Evolutionary conservation across 768 basidiomycete genomes (phyloP).

Genomic region (Podaxis sp.): DNA sequence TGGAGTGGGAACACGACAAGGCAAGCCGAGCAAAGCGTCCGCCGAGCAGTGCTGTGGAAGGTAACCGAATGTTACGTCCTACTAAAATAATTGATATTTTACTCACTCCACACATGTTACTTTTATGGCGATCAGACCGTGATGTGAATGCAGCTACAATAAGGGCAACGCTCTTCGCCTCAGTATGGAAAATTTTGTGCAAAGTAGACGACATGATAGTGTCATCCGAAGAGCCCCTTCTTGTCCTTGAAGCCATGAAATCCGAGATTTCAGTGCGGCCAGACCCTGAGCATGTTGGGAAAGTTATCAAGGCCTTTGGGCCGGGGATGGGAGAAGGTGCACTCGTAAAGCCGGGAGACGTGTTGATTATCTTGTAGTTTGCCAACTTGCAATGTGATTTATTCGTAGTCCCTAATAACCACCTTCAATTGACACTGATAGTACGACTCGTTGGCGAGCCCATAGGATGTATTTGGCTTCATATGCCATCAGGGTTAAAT

Average conservation of each 20-base stretch:
- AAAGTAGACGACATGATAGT: constrained; percentile 39
- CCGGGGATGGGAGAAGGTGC: constrained; percentile 41
- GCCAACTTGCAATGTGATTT: neutral
- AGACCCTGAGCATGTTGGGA: constrained; percentile 44
- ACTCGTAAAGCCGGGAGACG: constrained; percentile 45
- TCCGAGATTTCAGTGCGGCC: constrained; percentile 52
- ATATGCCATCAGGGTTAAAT: neutral
- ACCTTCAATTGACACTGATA: neutral
- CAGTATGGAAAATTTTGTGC: constrained; percentile 51
- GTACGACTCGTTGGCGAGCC: neutral
- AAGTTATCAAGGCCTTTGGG: constrained; percentile 35
- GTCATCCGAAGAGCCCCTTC: constrained; percentile 39
- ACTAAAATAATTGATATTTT: neutral
- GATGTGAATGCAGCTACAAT: constrained; percentile 17
- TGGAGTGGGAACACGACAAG: constrained; percentile 7
- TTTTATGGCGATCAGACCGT: neutral
- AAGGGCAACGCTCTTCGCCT: constrained; percentile 39
- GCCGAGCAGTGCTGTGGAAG: neutral
- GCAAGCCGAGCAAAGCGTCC: neutral
- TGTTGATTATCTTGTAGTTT: constrained; percentile 33
- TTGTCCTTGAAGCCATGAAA: constrained; percentile 67
- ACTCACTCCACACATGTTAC: neutral
- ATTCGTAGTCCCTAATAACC: neutral
- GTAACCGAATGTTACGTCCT: neutral
- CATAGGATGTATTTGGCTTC: neutral